Base-by-base conservation (phyloP, 2,329 filamentous ascomycete species). In the Trichoderma sp. region DNA sequence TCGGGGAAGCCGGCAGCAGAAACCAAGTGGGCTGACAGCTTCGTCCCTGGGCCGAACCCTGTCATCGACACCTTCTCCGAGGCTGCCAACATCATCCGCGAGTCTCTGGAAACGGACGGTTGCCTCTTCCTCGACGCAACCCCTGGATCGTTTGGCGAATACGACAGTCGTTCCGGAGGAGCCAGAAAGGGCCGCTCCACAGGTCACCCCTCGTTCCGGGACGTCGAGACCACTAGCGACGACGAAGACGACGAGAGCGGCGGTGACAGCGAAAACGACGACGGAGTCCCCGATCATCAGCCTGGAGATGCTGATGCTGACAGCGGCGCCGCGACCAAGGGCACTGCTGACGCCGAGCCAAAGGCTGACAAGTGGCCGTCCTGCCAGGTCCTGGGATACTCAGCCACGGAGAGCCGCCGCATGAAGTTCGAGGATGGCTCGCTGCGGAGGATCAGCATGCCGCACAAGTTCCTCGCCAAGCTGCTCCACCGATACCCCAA, bases 401-500 rank as follows among this genome's bases (percentile, higher is more conserved):
- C 79, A 1, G 77, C 73, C 0, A 73, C 74, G 0, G 44, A 72
- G 0, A 44, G 64, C 1, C 76, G 77, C 1, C 77, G 74, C 43
- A 72, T 77, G 48, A 69, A 79, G 26, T 75, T 68, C 7, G 69
- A 73, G 26, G 44, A 65, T 2, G 66, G 67, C 3, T 52, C 55
- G 14, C 50, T 43, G 0, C 64, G 69, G 5, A 65, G 69, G 3
- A 67, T 71, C 5, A 69, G 69, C 2, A 67, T 83, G 3, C 74
- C 78, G 0, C 78, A 82, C 57, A 73, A 67, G 7, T 76, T 81
- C 17, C 71, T 84, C 2, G 70, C 74, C 0, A 73, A 72, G 3
- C 74, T 84, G 5, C 70, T 83, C 0, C 76, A 76, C n/a, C 73
- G 78, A 1, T 80, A 84, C 64, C 82, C 82, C 0, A 71, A 74